phyloP scores from a whole-genome alignment of 768 basidiomycete species.

The Leccinum olivaceopallidum region DNA sequence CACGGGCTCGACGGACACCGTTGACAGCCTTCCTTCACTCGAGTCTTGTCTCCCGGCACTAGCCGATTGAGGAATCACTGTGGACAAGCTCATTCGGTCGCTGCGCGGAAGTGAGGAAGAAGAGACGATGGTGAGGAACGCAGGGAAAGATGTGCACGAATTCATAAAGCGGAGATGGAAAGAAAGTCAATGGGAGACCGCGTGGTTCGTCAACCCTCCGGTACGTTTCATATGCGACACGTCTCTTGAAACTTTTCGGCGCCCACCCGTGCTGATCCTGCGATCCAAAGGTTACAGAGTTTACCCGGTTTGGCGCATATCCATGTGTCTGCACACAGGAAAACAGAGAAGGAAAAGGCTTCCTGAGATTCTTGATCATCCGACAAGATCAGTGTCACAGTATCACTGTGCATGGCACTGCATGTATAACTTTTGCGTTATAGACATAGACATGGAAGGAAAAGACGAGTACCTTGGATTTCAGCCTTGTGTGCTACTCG shows the following conservation, averaged over 20 bases:
- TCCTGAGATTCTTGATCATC: constrained; percentile 15
- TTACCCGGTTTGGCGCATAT: constrained; percentile 79
- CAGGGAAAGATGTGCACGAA: constrained; percentile 56
- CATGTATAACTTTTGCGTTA: too few relatives aligned
- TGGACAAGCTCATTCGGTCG: constrained; percentile 58
- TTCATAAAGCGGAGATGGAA: constrained; percentile 50
- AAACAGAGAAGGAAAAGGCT: constrained; percentile 30
- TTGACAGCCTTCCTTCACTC: constrained; percentile 60
- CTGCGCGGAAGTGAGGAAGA: constrained; percentile 54
- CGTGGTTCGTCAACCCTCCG: too few relatives aligned
- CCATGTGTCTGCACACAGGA: constrained; percentile 78
- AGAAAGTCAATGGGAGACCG: too few relatives aligned
- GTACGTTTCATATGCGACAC: too few relatives aligned
- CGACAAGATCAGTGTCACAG: background rate
- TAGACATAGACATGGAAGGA: too few relatives aligned
- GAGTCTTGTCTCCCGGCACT: constrained; percentile 59
- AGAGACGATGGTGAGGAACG: constrained; percentile 47
- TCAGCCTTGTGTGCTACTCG: too few relatives aligned
- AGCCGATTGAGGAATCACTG: constrained; percentile 68
- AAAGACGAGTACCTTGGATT: too few relatives aligned
- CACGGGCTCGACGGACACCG: constrained; percentile 57
- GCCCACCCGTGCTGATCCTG: background rate
- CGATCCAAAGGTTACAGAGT: constrained; percentile 71
- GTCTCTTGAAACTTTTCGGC: background rate
- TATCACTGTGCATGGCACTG: too few relatives aligned